These are phyloP conservation scores for Phylloporus sp. DNA, from an alignment of 768 basidiomycete genomes.

Conservation along the genomic window DNA sequence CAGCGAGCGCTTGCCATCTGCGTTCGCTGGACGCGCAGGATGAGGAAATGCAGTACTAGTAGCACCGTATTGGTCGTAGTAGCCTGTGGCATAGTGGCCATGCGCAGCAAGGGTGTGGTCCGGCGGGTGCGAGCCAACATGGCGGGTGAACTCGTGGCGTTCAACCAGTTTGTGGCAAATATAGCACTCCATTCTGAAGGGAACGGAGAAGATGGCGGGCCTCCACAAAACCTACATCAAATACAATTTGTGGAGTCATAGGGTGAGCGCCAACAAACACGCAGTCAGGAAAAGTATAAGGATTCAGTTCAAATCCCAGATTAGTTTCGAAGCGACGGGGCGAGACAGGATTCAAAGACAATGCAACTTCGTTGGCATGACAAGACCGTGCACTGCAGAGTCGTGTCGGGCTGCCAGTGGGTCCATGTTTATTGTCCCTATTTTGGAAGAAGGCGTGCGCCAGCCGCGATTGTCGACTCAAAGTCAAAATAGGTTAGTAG, in stretches of 20 bases:
- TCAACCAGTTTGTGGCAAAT: constrained; percentile 12
- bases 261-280: not conserved
- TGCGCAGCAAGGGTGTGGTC: not conserved
- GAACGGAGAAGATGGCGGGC: not conserved
- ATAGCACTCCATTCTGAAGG: constrained; percentile 12
- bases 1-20: not conserved
- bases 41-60: not conserved
- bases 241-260: not conserved
- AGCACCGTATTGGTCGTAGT: not conserved
- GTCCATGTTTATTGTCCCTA: not conserved
- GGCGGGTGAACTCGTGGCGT: constrained; percentile 10
- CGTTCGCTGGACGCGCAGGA: not conserved
- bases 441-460: not conserved
- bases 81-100: not conserved
- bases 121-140: constrained; percentile 8
- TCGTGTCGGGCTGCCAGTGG: no score
- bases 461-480: no score
- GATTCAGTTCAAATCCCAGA: no score
- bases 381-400: not conserved
- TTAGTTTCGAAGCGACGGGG: not conserved
- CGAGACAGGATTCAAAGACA: not conserved
- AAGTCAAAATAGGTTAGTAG: no score
- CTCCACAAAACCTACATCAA: not conserved
- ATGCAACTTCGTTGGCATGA: constrained; percentile 5
- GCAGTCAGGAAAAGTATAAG: not conserved